A percentile compares a stretch with the other conserved stretches of the same genome.
These are phyloP conservation scores for Luffa acutangula DNA, from an alignment of 306 rosid genomes.

Conservation along the genomic window DNA sequence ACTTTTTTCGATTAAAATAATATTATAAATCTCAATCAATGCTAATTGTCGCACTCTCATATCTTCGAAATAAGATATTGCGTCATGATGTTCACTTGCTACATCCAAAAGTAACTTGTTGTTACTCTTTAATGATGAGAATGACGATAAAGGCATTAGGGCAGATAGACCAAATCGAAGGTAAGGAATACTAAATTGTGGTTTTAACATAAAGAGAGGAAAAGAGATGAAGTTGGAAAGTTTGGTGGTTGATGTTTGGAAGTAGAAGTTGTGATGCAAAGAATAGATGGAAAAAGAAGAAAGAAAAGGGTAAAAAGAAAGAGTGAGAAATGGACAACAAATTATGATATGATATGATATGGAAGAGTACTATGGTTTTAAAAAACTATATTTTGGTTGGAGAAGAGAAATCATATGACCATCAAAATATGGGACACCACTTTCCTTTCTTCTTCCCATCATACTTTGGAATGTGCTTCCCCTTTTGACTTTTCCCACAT, in stretches of 20 bases:
- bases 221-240: neutral
- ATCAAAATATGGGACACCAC: neutral
- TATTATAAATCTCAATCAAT: neutral
- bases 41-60: neutral
- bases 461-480: neutral
- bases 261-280: neutral
- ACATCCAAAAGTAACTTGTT: neutral
- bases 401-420: neutral
- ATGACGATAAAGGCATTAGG: neutral
- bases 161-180: neutral
- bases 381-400: neutral
- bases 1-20: neutral
- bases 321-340: neutral
- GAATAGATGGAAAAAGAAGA: neutral
- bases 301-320: neutral
- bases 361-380: neutral
- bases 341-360: neutral
- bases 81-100: neutral
- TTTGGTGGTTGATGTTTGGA: neutral
- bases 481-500: neutral
- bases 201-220: neutral
- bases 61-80: too few relatives aligned
- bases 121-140: neutral
- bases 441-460: neutral
- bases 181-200: neutral